These are phyloP conservation scores for Tricholoma sp. DNA, from an alignment of 768 basidiomycete species.

Conservation along the genomic window DNA sequence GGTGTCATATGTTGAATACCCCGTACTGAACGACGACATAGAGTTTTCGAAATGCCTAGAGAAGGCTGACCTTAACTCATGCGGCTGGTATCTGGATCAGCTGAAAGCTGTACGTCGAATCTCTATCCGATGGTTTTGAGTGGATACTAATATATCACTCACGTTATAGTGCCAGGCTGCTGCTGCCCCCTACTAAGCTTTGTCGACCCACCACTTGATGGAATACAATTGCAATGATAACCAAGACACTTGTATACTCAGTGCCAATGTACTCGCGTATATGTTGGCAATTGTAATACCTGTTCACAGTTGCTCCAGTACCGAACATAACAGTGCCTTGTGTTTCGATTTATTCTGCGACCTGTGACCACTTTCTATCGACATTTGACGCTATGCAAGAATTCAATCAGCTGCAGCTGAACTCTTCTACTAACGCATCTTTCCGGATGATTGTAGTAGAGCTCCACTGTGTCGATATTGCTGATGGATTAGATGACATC, in stretches of 20 bases:
- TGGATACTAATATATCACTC: constrained; percentile 8
- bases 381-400: too few species aligned
- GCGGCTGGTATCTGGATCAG: constrained; percentile 85
- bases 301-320: neutral
- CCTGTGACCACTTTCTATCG: too few species aligned
- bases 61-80: constrained; percentile 72
- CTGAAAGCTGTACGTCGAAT: constrained; percentile 69
- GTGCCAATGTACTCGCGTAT: neutral
- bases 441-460: too few species aligned
- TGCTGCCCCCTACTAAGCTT: constrained; percentile 48
- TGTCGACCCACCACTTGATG: neutral
- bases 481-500: neutral
- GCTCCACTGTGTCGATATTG: too few species aligned
- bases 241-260: neutral
- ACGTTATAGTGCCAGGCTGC: constrained; percentile 65
- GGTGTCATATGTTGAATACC: neutral
- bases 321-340: neutral
- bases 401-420: too few species aligned
- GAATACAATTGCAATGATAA: neutral
- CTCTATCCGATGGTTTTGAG: neutral
- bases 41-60: constrained; percentile 86
- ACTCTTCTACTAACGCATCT: too few species aligned
- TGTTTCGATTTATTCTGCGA: too few species aligned
- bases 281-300: neutral
- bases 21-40: constrained; percentile 19